phyloP scores from a whole-genome alignment of 805 yeast genomes.

The Metschnikowia gruessii region DNA sequence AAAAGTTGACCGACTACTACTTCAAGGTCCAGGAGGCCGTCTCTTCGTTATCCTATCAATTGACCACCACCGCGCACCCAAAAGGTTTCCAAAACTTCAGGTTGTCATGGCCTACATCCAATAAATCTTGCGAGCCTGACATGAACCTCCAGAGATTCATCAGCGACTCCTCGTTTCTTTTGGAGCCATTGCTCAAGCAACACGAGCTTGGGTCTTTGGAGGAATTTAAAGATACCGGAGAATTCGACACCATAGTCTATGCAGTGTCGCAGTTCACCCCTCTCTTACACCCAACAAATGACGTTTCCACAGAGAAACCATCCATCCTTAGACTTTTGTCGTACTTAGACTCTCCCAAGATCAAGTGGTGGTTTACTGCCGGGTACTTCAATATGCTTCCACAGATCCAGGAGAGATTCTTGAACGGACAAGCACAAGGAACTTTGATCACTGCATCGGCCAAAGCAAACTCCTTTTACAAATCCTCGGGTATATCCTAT shows the following conservation, averaged over 20 bases:
- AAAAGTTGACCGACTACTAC: conserved; percentile 66
- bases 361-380: conserved; percentile 87
- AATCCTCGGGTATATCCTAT: conserved; percentile 76
- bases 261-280: conserved; percentile 94
- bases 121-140: conserved; percentile 66
- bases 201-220: conserved; percentile 31
- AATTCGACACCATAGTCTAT: conserved; percentile 65
- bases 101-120: conserved; percentile 71
- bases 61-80: conserved; percentile 43
- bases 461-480: conserved; percentile 84
- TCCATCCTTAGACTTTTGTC: conserved; percentile 62
- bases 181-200: conserved; percentile 59
- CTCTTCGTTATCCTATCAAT: conserved; percentile 65
- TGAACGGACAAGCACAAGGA: conserved; percentile 59
- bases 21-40: conserved; percentile 66
- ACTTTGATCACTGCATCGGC: conserved; percentile 88
- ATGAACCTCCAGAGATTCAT: conserved; percentile 50
- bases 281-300: conserved; percentile 55
- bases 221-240: conserved; percentile 32
- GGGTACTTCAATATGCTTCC: conserved; percentile 94
- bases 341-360: conserved; percentile 49
- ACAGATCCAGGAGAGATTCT: conserved; percentile 56
- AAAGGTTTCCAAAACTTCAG: conserved; percentile 45
- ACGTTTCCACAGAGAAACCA: conserved; percentile 75
- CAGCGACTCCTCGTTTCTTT: conserved; percentile 50